Evolutionary conservation across 768 basidiomycete genomes (phyloP).

Genomic region (Podaxis sp.): DNA sequence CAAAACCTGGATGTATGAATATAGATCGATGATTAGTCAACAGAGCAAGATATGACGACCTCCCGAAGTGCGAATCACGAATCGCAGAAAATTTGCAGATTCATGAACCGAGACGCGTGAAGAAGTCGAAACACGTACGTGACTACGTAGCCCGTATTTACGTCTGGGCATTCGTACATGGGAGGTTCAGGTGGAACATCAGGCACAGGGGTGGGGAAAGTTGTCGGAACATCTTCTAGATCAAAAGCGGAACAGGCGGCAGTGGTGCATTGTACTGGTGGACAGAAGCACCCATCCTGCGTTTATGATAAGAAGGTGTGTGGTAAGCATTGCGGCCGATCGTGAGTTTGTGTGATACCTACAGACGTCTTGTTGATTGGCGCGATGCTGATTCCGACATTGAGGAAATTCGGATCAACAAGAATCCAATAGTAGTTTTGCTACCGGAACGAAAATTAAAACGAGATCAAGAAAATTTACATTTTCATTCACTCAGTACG

Average conservation of each 20-base stretch:
- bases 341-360: not conserved
- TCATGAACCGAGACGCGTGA: too few relatives aligned
- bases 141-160: slow-evolving; percentile 22
- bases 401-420: slow-evolving; percentile 24
- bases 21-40: not conserved
- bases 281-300: slow-evolving; percentile 24
- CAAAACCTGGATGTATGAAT: not conserved
- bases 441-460: slow-evolving; percentile 7
- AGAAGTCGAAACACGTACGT: slow-evolving; percentile 19
- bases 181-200: slow-evolving; percentile 19
- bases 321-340: not conserved
- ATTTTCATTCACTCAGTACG: not conserved
- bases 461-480: not conserved
- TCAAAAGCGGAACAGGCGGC: slow-evolving; percentile 23
- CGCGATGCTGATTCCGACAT: slow-evolving; percentile 24
- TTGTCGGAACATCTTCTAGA: slow-evolving; percentile 19
- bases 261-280: slow-evolving; percentile 20
- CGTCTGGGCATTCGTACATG: slow-evolving; percentile 20
- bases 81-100: too few relatives aligned
- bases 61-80: too few relatives aligned
- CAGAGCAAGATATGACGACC: not conserved
- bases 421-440: slow-evolving; percentile 28
- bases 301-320: not conserved
- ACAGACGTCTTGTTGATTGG: slow-evolving; percentile 15
- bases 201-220: slow-evolving; percentile 20